Evolutionary conservation across 768 basidiomycete genomes (phyloP).

Genomic region (Suillus cothurnatus): DNA sequence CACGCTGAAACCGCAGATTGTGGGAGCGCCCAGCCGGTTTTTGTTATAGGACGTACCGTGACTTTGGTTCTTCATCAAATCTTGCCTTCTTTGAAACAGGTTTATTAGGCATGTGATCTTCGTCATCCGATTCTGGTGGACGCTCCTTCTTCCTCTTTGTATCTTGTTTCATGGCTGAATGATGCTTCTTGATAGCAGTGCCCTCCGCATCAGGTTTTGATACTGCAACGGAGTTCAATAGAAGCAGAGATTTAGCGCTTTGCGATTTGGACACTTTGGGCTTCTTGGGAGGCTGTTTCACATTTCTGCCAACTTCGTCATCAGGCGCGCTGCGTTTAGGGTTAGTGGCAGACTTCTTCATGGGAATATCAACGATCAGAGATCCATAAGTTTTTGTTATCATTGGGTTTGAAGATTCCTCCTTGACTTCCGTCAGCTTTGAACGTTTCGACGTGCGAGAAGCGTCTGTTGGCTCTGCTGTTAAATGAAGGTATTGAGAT

Average conservation of each 20-base stretch:
- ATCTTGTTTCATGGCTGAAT: slow-evolving; percentile 3
- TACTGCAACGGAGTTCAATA: neutral
- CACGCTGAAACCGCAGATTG: neutral
- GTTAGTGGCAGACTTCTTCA: neutral
- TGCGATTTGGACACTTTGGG: slow-evolving; percentile 5
- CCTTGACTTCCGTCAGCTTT: neutral
- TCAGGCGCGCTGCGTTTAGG: neutral
- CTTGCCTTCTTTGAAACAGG: slow-evolving; percentile 7
- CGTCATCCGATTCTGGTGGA: slow-evolving; percentile 14
- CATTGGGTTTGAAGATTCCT: neutral
- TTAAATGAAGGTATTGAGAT: neutral
- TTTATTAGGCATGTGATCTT: slow-evolving; percentile 28
- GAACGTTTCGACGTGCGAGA: neutral
- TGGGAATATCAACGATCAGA: neutral
- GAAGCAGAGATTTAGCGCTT: neutral
- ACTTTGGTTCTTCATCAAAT: neutral
- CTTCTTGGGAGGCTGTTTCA: slow-evolving; percentile 18
- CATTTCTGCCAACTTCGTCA: slow-evolving; percentile 4
- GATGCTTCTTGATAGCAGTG: slow-evolving; percentile 6
- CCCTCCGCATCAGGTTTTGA: neutral
- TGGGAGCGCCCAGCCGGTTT: neutral
- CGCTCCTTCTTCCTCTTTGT: slow-evolving; percentile 15
- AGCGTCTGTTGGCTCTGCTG: neutral
- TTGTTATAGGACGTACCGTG: neutral
- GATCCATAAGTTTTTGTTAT: neutral